Evolutionary conservation across 371 early-diverging fungal species (phyloP).

Genomic region (Apophysomyces ossiformis): DNA sequence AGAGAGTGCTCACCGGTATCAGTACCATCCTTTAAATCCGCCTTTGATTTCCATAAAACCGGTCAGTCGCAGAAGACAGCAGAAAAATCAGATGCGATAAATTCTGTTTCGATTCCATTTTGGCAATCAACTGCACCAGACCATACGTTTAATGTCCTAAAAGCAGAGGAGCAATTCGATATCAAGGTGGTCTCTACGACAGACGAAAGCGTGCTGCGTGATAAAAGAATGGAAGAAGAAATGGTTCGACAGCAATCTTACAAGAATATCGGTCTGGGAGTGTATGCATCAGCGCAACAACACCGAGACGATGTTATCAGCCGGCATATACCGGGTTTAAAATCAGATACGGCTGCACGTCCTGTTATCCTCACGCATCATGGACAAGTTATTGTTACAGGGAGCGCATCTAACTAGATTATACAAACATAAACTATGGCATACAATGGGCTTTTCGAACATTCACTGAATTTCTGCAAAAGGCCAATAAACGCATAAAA

Average conservation of each 20-base stretch:
- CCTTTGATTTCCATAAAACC: background rate
- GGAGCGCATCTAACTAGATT: background rate
- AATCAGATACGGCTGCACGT: constrained; percentile 24
- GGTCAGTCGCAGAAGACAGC: background rate
- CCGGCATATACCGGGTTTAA: constrained; percentile 40
- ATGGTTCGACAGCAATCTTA: constrained; percentile 30
- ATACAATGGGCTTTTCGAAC: no score
- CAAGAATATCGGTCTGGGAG: constrained; percentile 53
- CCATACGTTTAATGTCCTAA: background rate
- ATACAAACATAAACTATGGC: no score
- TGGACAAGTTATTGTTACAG: constrained; percentile 33
- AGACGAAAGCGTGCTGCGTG: background rate
- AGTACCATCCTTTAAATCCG: background rate
- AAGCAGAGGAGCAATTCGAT: background rate
- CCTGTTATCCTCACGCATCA: constrained; percentile 26
- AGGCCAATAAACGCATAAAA: no score
- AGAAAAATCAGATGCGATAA: background rate
- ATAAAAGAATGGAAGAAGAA: background rate
- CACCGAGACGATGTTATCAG: constrained; percentile 55
- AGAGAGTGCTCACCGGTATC: background rate
- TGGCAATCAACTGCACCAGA: background rate
- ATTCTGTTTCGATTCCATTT: background rate
- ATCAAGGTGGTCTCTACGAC: background rate
- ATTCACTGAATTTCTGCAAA: no score
- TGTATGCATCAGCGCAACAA: constrained; percentile 59